A percentile compares a stretch with the other conserved stretches of the same genome.
These are phyloP conservation scores for Rickenella mellea DNA, from an alignment of 768 basidiomycete species.

Conservation along the genomic window DNA sequence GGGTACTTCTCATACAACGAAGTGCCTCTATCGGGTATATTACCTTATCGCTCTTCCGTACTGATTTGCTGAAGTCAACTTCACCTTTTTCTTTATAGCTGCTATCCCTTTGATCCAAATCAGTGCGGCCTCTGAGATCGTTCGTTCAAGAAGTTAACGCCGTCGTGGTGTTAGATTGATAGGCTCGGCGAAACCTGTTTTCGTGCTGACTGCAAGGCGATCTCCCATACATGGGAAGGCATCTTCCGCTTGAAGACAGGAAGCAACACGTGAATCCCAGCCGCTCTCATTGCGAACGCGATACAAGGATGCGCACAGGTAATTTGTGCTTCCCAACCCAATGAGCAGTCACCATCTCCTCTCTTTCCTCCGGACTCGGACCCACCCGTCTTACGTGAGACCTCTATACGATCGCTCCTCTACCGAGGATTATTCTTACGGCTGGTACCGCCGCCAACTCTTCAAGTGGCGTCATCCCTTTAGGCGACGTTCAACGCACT, in stretches of 20 bases:
- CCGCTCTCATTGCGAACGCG: slow-evolving; percentile 74
- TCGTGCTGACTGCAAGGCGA: slow-evolving; percentile 84
- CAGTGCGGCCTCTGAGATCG: too few species aligned
- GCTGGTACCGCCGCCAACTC: slow-evolving; percentile 81
- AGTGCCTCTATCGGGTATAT: slow-evolving; percentile 81
- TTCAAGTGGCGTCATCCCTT: slow-evolving; percentile 69
- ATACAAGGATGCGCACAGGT: slow-evolving; percentile 59
- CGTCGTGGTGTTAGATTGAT: neutral
- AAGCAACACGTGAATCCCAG: slow-evolving; percentile 73
- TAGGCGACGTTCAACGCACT: slow-evolving; percentile 79
- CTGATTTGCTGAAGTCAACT: neutral
- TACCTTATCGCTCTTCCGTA: neutral
- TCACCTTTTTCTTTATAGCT: too few species aligned
- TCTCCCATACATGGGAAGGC: slow-evolving; percentile 71
- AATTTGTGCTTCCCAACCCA: slow-evolving; percentile 48
- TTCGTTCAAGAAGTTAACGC: too few species aligned
- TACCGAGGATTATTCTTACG: slow-evolving; percentile 59
- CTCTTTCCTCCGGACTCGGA: slow-evolving; percentile 11
- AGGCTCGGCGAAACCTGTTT: slow-evolving; percentile 87
- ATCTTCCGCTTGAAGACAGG: slow-evolving; percentile 85
- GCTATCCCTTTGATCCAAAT: too few species aligned
- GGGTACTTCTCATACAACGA: slow-evolving; percentile 84
- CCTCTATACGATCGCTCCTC: slow-evolving; percentile 59
- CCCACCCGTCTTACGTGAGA: slow-evolving; percentile 54
- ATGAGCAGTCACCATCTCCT: slow-evolving; percentile 16